Base-by-base conservation (phyloP, 1,284 basidiomycete species). In the Pseudozyma sp. region DNA sequence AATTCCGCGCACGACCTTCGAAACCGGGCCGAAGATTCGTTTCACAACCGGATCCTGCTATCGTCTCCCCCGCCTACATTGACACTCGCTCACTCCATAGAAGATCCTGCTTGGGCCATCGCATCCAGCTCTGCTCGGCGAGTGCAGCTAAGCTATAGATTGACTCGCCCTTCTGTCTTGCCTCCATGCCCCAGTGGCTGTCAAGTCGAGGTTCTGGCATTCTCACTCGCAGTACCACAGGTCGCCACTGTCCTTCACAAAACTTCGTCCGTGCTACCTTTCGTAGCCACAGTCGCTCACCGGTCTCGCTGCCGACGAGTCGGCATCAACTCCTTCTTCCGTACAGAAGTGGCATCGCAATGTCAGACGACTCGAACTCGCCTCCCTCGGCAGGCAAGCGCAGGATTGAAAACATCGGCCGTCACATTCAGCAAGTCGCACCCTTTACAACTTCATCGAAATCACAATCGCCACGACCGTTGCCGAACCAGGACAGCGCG, bases 371-470 rank as follows among this genome's bases (percentile, higher is more conserved):
- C 17, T 55, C 67, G 2, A 56, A 53, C 47, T 51, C 68, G 14
- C 33, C 60, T 7, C 10, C 69, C 8, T 47, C 54, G n/a, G 55
- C 56, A 6, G 68, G 68, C 44, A 63, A 54, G 39, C 68, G 68
- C 33, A 54, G 72, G 17, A 60, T 75, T 53, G 60, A 67, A 11
- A 52, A 63, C 29, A 70, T 75, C 40, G 60, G 68, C 29, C 67
- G 72, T 29, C 72, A 75, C 40, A 57, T 75, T 31, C 59, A 67
- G 47, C 60, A 44, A 8, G 54, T 69, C 10, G 59, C 46, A 0
- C 72, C 72, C 17, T 44, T 75, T 52, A 64, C 64, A 7, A 75
- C 56, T 30, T 52, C 72, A 4, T 39, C 69, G 2, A 31, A 43
- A 5, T 33, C 63, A 8, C 44, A 66, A 34, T 52, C 37, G 7